Conservation (phyloP, 139 green algal species). For the Volvox reticuliferus region DNA sequence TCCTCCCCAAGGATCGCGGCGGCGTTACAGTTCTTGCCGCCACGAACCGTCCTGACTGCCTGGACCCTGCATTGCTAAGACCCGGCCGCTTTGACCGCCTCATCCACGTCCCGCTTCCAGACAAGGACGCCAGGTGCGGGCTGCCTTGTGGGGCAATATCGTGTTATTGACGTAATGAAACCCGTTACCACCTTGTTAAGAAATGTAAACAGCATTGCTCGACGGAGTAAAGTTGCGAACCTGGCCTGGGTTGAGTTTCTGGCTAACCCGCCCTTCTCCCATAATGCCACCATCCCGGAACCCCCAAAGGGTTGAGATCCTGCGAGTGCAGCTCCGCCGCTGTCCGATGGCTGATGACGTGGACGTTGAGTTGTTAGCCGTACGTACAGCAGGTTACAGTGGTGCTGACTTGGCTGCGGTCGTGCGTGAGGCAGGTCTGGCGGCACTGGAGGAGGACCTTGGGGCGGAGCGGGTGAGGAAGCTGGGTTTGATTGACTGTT, state of each 20-base stretch:
- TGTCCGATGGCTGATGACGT: constrained; percentile 79
- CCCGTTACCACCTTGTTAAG: no score
- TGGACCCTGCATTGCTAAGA: constrained; percentile 90
- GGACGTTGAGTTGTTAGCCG: constrained; percentile 63
- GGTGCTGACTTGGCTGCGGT: constrained; percentile 78
- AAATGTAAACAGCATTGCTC: no score
- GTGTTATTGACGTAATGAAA: no score
- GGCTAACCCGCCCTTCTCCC: no score
- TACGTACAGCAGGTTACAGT: constrained; percentile 59
- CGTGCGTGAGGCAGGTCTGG: constrained; percentile 73
- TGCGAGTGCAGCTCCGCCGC: constrained; percentile 74
- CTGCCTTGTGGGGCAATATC: no score
- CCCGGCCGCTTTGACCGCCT: constrained; percentile 95
- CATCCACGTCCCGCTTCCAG: constrained; percentile 82
- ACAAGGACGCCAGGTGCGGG: constrained; percentile 68
- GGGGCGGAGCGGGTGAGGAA: constrained; percentile 49
- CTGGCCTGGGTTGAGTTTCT: no score
- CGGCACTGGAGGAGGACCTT: constrained; percentile 80
- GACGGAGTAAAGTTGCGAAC: no score
- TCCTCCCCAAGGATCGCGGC: constrained; percentile 48
- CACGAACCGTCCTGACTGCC: constrained; percentile 91
- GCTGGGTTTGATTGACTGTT: no score
- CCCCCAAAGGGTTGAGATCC: constrained; percentile 65
- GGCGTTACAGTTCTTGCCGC: constrained; percentile 87
- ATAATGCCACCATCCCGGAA: neutral